These are phyloP conservation scores for Yarrowia sp. DNA, from an alignment of 805 yeast species.

Conservation along the genomic window DNA sequence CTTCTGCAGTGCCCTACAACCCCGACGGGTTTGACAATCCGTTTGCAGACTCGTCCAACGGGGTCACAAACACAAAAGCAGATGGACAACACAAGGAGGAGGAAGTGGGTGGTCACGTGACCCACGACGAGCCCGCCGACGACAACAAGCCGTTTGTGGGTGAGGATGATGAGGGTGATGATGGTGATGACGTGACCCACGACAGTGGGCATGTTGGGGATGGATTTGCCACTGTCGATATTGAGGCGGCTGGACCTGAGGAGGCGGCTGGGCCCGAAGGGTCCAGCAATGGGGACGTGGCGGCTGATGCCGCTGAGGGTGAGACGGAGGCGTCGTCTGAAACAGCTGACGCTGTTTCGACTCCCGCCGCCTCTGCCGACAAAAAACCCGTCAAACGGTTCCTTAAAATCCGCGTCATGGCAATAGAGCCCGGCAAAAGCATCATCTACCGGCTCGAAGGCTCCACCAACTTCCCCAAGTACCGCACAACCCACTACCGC, in stretches of 20 bases:
- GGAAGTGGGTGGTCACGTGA: neutral
- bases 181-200: constrained; percentile 33
- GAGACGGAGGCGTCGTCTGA: neutral
- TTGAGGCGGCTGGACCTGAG: too few species aligned
- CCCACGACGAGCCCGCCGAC: neutral
- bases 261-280: neutral
- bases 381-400: constrained; percentile 12
- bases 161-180: neutral
- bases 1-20: constrained; percentile 48
- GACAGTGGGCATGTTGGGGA: neutral
- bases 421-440: constrained; percentile 50
- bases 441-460: constrained; percentile 77
- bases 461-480: constrained; percentile 67
- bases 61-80: neutral
- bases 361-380: neutral
- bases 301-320: neutral
- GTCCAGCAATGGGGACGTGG: neutral
- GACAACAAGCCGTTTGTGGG: constrained; percentile 22
- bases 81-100: neutral
- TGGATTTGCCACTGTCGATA: neutral
- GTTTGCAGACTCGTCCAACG: constrained; percentile 44
- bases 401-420: constrained; percentile 1
- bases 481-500: constrained; percentile 64
- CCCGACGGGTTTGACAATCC: constrained; percentile 61
- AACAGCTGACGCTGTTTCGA: neutral